phyloP scores from a whole-genome alignment of 1,284 basidiomycete species.

The Cryptococcus sp. region DNA sequence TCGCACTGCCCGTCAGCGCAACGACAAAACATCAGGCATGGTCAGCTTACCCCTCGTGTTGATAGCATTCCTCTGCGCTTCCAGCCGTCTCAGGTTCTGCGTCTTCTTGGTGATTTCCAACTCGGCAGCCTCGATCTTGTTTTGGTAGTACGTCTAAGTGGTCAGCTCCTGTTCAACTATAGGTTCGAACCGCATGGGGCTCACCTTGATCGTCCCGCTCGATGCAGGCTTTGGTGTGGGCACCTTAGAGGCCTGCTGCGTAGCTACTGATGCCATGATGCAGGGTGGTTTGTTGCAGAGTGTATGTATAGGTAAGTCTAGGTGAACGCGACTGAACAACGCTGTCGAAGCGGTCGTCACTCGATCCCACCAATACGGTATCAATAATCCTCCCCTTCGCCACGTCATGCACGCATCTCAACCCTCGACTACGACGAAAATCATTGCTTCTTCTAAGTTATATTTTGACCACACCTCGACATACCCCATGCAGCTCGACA shows the following conservation, averaged over 20 bases:
- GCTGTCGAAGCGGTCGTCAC: too few relatives aligned
- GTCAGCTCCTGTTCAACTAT: background rate
- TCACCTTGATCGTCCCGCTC: conserved; percentile 29
- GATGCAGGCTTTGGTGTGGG: conserved; percentile 8
- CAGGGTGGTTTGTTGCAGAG: too few relatives aligned
- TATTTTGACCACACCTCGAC: too few relatives aligned
- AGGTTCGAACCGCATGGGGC: background rate
- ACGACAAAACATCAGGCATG: background rate
- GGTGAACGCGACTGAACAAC: too few relatives aligned
- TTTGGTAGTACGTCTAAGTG: conserved; percentile 76
- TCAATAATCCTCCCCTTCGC: too few relatives aligned
- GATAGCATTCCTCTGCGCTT: conserved; percentile 93
- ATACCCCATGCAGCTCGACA: too few relatives aligned
- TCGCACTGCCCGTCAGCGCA: conserved; percentile 53
- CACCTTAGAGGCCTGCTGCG: conserved; percentile 21
- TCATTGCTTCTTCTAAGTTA: too few relatives aligned
- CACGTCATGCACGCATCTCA: too few relatives aligned
- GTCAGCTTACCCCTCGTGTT: conserved; percentile 75
- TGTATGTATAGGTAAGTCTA: too few relatives aligned
- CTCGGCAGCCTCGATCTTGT: conserved; percentile 90
- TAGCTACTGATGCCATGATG: conserved; percentile 23
- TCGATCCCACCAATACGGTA: too few relatives aligned
- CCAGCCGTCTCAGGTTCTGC: conserved; percentile 88
- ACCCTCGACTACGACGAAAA: too few relatives aligned
- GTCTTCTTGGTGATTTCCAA: conserved; percentile 92